phyloP scores from a whole-genome alignment of 1,139 yeast genomes.

The Pichia sp. region DNA sequence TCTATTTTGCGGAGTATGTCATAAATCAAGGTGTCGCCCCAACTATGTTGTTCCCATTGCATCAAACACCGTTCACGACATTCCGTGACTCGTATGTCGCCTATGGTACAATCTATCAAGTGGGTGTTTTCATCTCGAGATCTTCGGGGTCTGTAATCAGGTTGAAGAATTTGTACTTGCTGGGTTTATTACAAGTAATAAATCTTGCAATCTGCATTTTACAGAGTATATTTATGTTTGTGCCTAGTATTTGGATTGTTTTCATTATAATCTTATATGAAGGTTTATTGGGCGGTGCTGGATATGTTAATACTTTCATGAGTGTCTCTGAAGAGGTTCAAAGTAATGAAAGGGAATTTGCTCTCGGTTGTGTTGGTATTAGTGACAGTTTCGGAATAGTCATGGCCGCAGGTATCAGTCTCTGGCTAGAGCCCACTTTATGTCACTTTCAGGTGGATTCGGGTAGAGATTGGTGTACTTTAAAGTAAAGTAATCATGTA shows the following conservation, averaged over 20 bases:
- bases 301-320: slow-evolving; percentile 84
- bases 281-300: slow-evolving; percentile 83
- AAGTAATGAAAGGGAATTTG: slow-evolving; percentile 64
- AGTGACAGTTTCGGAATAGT: slow-evolving; percentile 90
- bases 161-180: slow-evolving; percentile 51
- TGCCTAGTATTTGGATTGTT: slow-evolving; percentile 64
- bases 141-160: slow-evolving; percentile 71
- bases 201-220: slow-evolving; percentile 55
- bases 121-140: slow-evolving; percentile 88
- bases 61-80: slow-evolving; percentile 61
- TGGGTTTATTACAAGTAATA: slow-evolving; percentile 63
- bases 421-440: slow-evolving; percentile 68
- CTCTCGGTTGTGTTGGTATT: slow-evolving; percentile 89
- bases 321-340: slow-evolving; percentile 64
- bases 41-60: slow-evolving; percentile 71
- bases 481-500: slow-evolving; percentile 19
- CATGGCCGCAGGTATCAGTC: slow-evolving; percentile 69
- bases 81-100: slow-evolving; percentile 88
- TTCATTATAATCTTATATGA: slow-evolving; percentile 71
- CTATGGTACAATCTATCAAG: slow-evolving; percentile 86
- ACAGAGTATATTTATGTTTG: slow-evolving; percentile 58
- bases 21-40: slow-evolving; percentile 93
- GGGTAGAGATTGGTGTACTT: slow-evolving; percentile 62
- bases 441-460: slow-evolving; percentile 63
- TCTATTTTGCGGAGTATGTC: slow-evolving; percentile 79